A percentile compares a stretch with the other conserved stretches of the same genome.
phyloP scores from a whole-genome alignment of 257 asterid species.

The Thymus quinquecostatus region DNA sequence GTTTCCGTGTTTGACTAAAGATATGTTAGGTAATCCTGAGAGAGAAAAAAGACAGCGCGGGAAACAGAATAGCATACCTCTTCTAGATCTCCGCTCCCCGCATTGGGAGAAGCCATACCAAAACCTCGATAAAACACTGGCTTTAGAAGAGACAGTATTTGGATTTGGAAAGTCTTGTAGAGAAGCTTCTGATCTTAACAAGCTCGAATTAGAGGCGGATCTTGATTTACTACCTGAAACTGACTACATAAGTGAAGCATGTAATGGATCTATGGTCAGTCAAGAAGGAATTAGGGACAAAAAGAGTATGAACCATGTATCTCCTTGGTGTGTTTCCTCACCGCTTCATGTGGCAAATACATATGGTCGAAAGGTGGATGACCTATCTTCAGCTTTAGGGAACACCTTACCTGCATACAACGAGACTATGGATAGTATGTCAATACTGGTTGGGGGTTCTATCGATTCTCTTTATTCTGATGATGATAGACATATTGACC shows the following conservation, averaged over 20 bases:
- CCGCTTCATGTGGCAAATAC: constrained; percentile 39
- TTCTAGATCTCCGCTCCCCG: constrained; percentile 42
- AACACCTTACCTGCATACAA: constrained; percentile 37
- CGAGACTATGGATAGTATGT: constrained; percentile 29
- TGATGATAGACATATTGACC: constrained; percentile 37
- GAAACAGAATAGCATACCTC: constrained; percentile 39
- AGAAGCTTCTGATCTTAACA: constrained; percentile 40
- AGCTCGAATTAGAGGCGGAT: constrained; percentile 38
- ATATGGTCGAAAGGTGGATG: constrained; percentile 36
- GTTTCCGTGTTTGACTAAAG: constrained; percentile 24
- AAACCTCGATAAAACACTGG: constrained; percentile 39
- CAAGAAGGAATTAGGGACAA: constrained; percentile 24
- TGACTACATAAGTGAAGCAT: constrained; percentile 39
- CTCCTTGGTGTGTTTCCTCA: constrained; percentile 47
- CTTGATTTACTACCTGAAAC: constrained; percentile 36
- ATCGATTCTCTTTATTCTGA: constrained; percentile 39
- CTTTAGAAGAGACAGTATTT: constrained; percentile 39
- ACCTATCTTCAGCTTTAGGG: constrained; percentile 44
- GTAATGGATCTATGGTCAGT: constrained; percentile 43
- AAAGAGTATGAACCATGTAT: constrained; percentile 30
- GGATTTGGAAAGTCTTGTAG: constrained; percentile 33
- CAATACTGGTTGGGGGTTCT: constrained; percentile 35
- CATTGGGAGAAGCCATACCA: constrained; percentile 45
- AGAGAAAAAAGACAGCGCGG: constrained; percentile 53
- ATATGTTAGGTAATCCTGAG: constrained; percentile 43